Evolutionary conservation across 208 protist genomes (phyloP).

Genomic region (Crithidia expoeki): DNA sequence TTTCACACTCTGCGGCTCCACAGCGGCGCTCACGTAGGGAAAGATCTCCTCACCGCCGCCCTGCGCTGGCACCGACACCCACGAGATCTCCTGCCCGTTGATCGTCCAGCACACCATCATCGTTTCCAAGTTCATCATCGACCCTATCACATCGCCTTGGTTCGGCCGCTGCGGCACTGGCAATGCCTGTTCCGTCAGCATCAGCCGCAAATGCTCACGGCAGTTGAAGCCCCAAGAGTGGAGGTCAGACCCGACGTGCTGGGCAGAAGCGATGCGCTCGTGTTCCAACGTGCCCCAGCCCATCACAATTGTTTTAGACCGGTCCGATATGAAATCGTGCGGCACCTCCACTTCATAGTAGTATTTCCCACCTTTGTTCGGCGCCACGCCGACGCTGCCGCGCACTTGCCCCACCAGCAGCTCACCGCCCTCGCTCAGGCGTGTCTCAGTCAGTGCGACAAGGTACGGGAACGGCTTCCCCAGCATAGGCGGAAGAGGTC

Average conservation of each 20-base stretch:
- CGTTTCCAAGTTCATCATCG: constrained; percentile 78
- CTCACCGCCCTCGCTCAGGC: constrained; percentile 69
- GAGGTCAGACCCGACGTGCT: constrained; percentile 87
- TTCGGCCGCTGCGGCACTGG: constrained; percentile 43
- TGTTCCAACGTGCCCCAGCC: constrained; percentile 91
- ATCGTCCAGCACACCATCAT: constrained; percentile 90
- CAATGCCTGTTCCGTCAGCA: constrained; percentile 74
- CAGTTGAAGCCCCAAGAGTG: constrained; percentile 93
- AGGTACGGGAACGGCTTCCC: constrained; percentile 64
- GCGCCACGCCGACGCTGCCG: constrained; percentile 72
- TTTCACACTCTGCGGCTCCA: constrained; percentile 59
- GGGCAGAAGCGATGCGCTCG: constrained; percentile 71
- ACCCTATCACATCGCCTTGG: constrained; percentile 80
- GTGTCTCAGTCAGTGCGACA: constrained; percentile 74
- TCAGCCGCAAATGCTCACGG: constrained; percentile 68
- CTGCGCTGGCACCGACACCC: constrained; percentile 74
- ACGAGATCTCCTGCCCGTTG: constrained; percentile 82
- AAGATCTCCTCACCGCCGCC: constrained; percentile 83
- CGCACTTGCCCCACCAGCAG: constrained; percentile 85
- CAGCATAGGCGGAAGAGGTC: constrained; percentile 60
- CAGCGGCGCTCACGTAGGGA: constrained; percentile 84
- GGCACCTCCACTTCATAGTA: constrained; percentile 89
- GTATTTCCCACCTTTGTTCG: constrained; percentile 56
- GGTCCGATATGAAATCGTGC: constrained; percentile 48
- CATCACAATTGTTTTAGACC: constrained; percentile 61